Conservation (phyloP, 2,329 filamentous ascomycete genomes). For the Gyromitra esculenta region DNA sequence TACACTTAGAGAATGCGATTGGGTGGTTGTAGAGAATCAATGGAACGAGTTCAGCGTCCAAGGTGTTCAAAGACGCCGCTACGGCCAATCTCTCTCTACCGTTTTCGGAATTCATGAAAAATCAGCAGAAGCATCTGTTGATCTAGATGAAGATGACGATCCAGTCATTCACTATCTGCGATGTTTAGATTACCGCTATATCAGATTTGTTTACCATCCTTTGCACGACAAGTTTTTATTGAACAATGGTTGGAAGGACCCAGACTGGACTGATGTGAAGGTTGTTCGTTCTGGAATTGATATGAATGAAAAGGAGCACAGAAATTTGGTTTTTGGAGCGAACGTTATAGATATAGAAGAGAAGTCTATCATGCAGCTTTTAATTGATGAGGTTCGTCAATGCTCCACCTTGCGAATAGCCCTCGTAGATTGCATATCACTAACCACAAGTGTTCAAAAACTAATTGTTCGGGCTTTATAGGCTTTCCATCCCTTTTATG, state of each 20-base stretch:
- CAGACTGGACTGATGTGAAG: slow-evolving; percentile 81
- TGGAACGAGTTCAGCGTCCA: slow-evolving; percentile 92
- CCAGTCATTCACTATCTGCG: slow-evolving; percentile 79
- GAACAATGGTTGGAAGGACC: slow-evolving; percentile 92
- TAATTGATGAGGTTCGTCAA: slow-evolving; percentile 80
- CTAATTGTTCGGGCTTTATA: slow-evolving; percentile 60
- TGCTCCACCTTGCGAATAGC: neutral
- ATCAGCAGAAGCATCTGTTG: slow-evolving; percentile 65
- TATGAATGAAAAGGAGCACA: slow-evolving; percentile 83
- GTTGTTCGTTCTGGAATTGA: slow-evolving; percentile 81
- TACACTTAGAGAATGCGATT: slow-evolving; percentile 78
- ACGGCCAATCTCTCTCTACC: slow-evolving; percentile 71
- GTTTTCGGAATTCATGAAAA: slow-evolving; percentile 69
- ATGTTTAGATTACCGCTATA: slow-evolving; percentile 89
- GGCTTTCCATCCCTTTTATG: slow-evolving; percentile 97
- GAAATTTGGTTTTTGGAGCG: slow-evolving; percentile 85
- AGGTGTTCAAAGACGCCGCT: slow-evolving; percentile 69
- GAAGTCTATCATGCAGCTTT: slow-evolving; percentile 81
- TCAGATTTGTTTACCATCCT: slow-evolving; percentile 91
- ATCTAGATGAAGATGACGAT: slow-evolving; percentile 75
- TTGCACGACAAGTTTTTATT: slow-evolving; percentile 87
- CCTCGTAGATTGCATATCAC: slow-evolving; percentile 35
- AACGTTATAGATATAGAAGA: slow-evolving; percentile 94
- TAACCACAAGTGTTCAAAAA: neutral
- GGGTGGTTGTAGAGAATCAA: slow-evolving; percentile 96